Evolutionary conservation across 208 protist genomes (phyloP), one percentile per base, ranked within the genome.

Genomic region (Trypanosoma avium): DNA sequence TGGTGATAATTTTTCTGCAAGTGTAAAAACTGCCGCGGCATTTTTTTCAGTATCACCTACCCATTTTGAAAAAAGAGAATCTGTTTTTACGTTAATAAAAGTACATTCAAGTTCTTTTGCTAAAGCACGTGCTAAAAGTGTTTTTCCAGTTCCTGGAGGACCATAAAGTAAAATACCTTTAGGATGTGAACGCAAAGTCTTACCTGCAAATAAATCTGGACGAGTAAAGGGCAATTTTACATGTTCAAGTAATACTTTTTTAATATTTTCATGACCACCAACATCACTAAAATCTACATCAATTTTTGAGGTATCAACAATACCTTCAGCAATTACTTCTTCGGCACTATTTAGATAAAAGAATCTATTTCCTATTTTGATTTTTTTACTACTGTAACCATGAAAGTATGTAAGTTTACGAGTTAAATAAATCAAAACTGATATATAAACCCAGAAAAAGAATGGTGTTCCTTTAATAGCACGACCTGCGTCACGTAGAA

Each of bases 81-180:
- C 84, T 6, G 75, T 77, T 57, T 82, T 99, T 21, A 99, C 97
- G 67, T 99, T 92, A 74, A 99, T 99, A 77, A 99, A 99, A 52
- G 90, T 95, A 38, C 98, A 98, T 45, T 98, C 95, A 1, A 99
- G 98, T 69, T 98, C 75, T 73, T 99, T 99, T 3, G 99, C 99
- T 13, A 99, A 89, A 3, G 99, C 99, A 45, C 98, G 81, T 2
- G 99, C 99, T 29, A 98, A 84, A 7, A 99, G 79, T 2, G 99
- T 99, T 81, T 99, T 99, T 53, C 99, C 99, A 0, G 97, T 99
- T 22, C 99, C 99, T 21, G 99, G 99, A n/a, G 98, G 98, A 1
- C 99, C 99, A 77, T 99, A 99, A n/a, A 99, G 81, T 8, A 99
- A 87, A 36, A 99, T 96, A 45, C 98, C 98, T 74, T 99, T 99